phyloP scores from a whole-genome alignment of 2,329 filamentous ascomycete genomes.

The Chrysoporthe deuterocubensis region DNA sequence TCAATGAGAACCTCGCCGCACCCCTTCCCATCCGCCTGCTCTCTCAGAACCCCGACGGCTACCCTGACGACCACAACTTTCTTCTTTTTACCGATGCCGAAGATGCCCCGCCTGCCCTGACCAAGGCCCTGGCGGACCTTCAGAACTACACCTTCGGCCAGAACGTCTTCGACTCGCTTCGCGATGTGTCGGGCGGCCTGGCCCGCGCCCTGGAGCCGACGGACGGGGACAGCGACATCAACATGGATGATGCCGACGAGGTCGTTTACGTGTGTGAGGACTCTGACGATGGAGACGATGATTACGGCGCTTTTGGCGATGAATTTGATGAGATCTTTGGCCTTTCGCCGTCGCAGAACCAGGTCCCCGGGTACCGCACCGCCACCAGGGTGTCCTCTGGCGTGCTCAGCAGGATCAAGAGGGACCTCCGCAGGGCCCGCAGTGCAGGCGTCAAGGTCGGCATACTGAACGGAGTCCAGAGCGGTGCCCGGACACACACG shows the following conservation, averaged over 20 bases:
- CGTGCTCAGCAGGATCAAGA: constrained; percentile 48
- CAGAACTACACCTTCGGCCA: constrained; percentile 48
- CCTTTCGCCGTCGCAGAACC: constrained; percentile 30
- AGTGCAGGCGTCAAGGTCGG: constrained; percentile 73
- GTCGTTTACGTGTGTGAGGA: constrained; percentile 32
- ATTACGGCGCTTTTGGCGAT: constrained; percentile 27
- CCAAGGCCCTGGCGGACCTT: constrained; percentile 46
- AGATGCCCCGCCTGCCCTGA: constrained; percentile 35
- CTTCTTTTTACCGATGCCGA: constrained; percentile 50
- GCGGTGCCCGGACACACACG: constrained; percentile 46
- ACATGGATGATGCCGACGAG: constrained; percentile 38
- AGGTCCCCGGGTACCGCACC: not conserved
- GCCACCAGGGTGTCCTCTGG: constrained; percentile 26
- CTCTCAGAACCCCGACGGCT: constrained; percentile 41
- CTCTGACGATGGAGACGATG: constrained; percentile 29
- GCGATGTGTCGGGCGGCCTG: constrained; percentile 44
- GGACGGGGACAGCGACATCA: constrained; percentile 2
- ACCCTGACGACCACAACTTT: constrained; percentile 45
- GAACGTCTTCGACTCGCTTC: constrained; percentile 53
- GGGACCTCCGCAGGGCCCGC: constrained; percentile 66
- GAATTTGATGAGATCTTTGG: constrained; percentile 42
- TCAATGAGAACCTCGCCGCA: constrained; percentile 33
- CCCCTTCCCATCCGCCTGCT: constrained; percentile 45
- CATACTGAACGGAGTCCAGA: constrained; percentile 54
- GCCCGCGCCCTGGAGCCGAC: not conserved